Percentiles rank a stretch among this genome's conserved stretches.
Conservation (phyloP, 2,329 filamentous ascomycete genomes). For the Acrodontium crateriforme region DNA sequence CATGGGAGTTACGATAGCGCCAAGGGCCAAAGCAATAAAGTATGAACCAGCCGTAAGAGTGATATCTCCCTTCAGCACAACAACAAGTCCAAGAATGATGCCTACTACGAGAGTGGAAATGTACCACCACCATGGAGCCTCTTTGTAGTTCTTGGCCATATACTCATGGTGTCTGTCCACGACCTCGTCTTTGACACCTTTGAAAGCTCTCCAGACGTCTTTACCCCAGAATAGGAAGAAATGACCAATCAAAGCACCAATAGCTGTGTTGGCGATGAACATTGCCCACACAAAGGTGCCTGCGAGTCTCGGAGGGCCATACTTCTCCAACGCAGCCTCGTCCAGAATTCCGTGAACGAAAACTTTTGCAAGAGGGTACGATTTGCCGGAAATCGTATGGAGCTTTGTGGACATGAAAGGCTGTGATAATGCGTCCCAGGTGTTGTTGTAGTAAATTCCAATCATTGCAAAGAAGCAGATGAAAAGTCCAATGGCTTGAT, state of each 20-base stretch:
- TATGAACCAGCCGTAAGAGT: no score
- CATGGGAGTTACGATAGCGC: no score
- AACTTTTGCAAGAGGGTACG: conserved; percentile 24
- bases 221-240: conserved; percentile 42
- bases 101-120: no score
- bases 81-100: no score
- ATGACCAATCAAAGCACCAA: conserved; percentile 41
- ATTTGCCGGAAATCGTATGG: conserved; percentile 25
- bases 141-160: conserved; percentile 41
- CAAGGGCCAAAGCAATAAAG: no score
- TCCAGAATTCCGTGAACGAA: conserved; percentile 32
- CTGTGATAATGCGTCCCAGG: conserved; percentile 28
- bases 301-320: conserved; percentile 35
- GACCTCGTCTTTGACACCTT: conserved; percentile 30
- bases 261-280: conserved; percentile 45
- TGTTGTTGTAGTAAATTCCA: no score
- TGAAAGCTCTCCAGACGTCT: conserved; percentile 36
- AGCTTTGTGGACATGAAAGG: conserved; percentile 44
- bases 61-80: no score
- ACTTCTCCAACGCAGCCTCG: conserved; percentile 25
- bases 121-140: conserved; percentile 29
- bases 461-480: no score
- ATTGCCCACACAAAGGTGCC: conserved; percentile 33
- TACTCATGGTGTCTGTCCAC: conserved; percentile 40
- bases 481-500: no score